These are phyloP conservation scores for Thelephora terrestris DNA, from an alignment of 1,284 basidiomycete genomes.

Conservation along the genomic window DNA sequence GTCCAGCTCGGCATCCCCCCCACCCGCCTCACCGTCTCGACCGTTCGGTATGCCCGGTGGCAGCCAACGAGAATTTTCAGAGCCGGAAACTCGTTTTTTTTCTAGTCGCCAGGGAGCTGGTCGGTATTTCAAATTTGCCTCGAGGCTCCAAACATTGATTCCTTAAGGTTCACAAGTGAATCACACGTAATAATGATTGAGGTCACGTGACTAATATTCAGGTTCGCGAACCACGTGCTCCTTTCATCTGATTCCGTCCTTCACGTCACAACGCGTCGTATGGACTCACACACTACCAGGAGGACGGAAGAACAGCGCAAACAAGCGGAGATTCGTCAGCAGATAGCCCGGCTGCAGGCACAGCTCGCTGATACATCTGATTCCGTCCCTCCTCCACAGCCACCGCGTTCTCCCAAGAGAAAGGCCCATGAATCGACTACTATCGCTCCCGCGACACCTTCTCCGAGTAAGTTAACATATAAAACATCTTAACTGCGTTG, in stretches of 20 bases:
- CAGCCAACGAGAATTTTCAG: no score
- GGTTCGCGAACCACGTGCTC: neutral
- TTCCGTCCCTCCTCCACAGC: slow-evolving; percentile 2
- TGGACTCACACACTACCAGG: slow-evolving; percentile 27
- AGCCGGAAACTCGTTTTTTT: no score
- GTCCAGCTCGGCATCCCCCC: no score
- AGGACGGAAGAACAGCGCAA: slow-evolving; percentile 17
- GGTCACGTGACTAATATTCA: neutral
- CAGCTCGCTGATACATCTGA: slow-evolving; percentile 28
- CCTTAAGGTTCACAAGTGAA: no score
- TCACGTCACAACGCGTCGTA: slow-evolving; percentile 8
- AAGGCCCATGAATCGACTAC: slow-evolving; percentile 31
- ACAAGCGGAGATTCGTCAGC: slow-evolving; percentile 29
- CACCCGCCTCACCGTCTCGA: no score
- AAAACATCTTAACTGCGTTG: neutral
- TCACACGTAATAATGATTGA: neutral
- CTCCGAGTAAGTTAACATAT: slow-evolving; percentile 42
- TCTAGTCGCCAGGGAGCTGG: no score
- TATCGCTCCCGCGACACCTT: slow-evolving; percentile 58
- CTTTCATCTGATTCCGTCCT: neutral
- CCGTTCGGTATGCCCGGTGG: no score
- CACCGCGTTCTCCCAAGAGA: slow-evolving; percentile 37
- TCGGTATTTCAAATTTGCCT: no score
- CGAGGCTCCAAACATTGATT: no score
- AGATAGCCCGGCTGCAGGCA: slow-evolving; percentile 32